Evolutionary conservation across 2,329 filamentous ascomycete genomes (phyloP), one percentile per base, ranked within the genome.

Genomic region (Coccinonectria pachysandricola): DNA sequence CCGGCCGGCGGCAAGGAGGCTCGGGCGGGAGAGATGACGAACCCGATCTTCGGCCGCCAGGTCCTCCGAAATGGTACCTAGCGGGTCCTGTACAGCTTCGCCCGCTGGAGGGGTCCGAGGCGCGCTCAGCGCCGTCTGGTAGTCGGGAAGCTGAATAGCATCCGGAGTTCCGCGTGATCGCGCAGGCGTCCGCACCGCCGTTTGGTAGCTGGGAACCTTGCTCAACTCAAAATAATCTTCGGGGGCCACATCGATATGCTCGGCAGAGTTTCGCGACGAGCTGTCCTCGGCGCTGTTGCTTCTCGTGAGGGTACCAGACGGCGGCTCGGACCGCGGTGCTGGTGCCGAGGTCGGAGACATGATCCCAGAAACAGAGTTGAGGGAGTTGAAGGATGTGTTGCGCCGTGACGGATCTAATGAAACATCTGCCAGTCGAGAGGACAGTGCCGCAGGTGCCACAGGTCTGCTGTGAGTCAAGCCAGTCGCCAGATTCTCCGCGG

Each of bases 131-230:
- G 71, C 76, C 3, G 76, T 68, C 30, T 67, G 57, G 46, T 86
- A 86, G 46, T 81, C 74, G 1, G 80, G 80, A 5, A 83, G 63
- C 8, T 53, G 53, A 5, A 59, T 51, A 16, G 62, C 62, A 12
- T 64, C 62, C 6, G 63, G 53, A 21, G 61, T 62, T 24, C 58
- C 64, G 9, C 62, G 62, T 17, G 65, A 62, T 26, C 69, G 64
- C 10, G 73, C 68, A 5, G 75, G 71, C 1, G 75, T 71, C 36
- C 71, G 72, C 14, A 85, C 71, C 0, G 81, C 81, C 1, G 81
- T 86, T 10, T 70, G 68, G 49, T 87, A 87, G 30, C 80, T 86
- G 1, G 81, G 81, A 3, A 87, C 80, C 38, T 79, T 79, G 49
- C 66, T 79, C 21, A 86, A 57, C 37, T 75, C 69, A 24, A 69